Base-by-base conservation (phyloP, 768 basidiomycete genomes). In the Termitomyces sp. region DNA sequence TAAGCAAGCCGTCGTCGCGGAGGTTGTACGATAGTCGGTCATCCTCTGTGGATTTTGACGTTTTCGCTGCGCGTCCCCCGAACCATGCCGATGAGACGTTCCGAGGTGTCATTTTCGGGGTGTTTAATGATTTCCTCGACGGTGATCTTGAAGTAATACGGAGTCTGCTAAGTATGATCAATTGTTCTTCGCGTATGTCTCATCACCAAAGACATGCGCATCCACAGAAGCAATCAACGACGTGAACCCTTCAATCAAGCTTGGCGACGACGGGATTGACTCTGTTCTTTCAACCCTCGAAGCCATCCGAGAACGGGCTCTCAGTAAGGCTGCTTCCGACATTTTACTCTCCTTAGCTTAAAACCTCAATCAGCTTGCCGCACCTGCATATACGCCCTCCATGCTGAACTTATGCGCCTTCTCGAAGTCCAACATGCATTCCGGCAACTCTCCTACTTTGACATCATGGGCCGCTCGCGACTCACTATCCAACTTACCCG, bases 131-230 rank as follows among this genome's bases (percentile, higher is more conserved):
- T 68, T 91, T 93, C 65, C 72, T 94, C 49, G 89, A 93, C 58
- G 93, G 92, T 6, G 92, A 94, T 73, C 76, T 94, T n/a, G 91
- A 94, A 70, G 85, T 92, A 71, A 87, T 94, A 68, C 83, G 89
- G 59, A 84, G 85, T 1, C 73, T 93, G 25, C 81, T 94, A 31
- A 84, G 91, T 91, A 66, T 56, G 88, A 78, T n/a, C 20, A 32
- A 25, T 37, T 48, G 56, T 2, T 58, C 12, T 32, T 55, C 15
- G 4, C 8, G 37, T 59, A 31, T 49, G 25, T 48, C 15, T 55
- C 46, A 15, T 37, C 56, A 48, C 31, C 55, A n/a, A 40, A n/a
- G 43, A 42, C 29, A 52, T 48, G 4, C 61, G 15, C 5, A 37
- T 57, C 38, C 61, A 1, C 67, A 92, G 91, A 83, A 65, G 86